Evolutionary conservation across 1,284 basidiomycete species (phyloP), one percentile per base, ranked within the genome.

Genomic region (Vanrija sp.): DNA sequence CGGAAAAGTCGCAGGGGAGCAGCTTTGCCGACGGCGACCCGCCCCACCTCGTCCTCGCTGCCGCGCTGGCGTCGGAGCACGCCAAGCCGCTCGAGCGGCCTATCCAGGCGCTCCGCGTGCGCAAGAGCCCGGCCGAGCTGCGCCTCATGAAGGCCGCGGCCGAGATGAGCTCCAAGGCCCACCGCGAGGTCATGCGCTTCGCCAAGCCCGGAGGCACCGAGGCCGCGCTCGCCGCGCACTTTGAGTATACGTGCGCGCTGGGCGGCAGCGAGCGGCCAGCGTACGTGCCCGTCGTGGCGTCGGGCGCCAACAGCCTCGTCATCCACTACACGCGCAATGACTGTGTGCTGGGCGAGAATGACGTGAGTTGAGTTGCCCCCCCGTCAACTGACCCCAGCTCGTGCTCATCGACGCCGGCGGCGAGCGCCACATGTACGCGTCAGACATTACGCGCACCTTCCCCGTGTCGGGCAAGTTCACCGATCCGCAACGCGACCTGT

Each of bases 361-460:
- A 96, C 62, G 73, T 76, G 46, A 61, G 70, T 59, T 3, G 8
- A 18, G 35, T 49, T 5, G n/a, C 3, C 4, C 18, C 24, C 9
- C 14, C 38, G 36, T n/a, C 8, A 16, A 42, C 53, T 64, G 47
- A 60, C 41, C 7, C 12, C 55, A 75, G 73, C 77, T 93, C 59
- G 80, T 96, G 6, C 79, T 96, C 8, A 83, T 96, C 53, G 93
- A 97, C 62, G 93, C 92, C 2, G 91, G 87, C 35, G 91, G 89
- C 66, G 91, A 93, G 80, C 86, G 85, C 73, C 85, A 89, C 85
- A 90, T 68, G 46, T 98, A 98, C 69, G 91, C 92, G 2, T 93
- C 90, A 41, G 95, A 98, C 73, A 97, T 98, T 64, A 97, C 93
- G 7, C 87, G 95, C 39, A 93, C 94, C 15, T 97, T 86, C 71